Conservation (phyloP, 1,284 basidiomycete species). For the Rhizopogon hawkerae region DNA sequence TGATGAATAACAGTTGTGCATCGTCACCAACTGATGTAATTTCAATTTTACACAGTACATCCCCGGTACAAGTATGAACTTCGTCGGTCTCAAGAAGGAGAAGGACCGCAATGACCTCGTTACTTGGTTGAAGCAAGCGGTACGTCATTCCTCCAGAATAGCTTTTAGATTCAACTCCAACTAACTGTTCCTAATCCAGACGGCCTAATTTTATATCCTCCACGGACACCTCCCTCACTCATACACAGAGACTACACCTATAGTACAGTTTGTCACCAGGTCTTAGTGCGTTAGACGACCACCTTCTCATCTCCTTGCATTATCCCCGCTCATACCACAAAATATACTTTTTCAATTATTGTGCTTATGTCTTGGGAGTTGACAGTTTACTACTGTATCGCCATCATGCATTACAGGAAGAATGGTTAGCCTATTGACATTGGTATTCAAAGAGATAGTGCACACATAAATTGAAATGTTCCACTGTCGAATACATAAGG, state of each 20-base stretch:
- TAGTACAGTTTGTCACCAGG: slow-evolving; percentile 15
- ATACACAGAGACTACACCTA: slow-evolving; percentile 18
- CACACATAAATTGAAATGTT: no score
- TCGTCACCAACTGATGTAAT: background rate
- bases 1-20: background rate
- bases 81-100: slow-evolving; percentile 94
- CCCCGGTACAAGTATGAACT: slow-evolving; percentile 96
- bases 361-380: background rate
- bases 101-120: slow-evolving; percentile 92
- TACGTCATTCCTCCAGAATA: slow-evolving; percentile 26
- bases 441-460: background rate
- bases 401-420: background rate
- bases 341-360: slow-evolving; percentile 7
- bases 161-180: slow-evolving; percentile 2
- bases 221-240: slow-evolving; percentile 7
- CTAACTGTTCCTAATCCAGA: slow-evolving; percentile 11
- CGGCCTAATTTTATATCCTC: slow-evolving; percentile 19
- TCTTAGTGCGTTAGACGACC: slow-evolving; percentile 29
- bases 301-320: slow-evolving; percentile 14
- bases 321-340: slow-evolving; percentile 24
- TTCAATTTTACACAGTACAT: slow-evolving; percentile 56
- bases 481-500: background rate
- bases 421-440: no score
- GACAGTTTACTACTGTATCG: background rate
- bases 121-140: slow-evolving; percentile 66